These are phyloP conservation scores for Hypocreales sp. DNA, from an alignment of 2,329 filamentous ascomycete species.

Conservation along the genomic window DNA sequence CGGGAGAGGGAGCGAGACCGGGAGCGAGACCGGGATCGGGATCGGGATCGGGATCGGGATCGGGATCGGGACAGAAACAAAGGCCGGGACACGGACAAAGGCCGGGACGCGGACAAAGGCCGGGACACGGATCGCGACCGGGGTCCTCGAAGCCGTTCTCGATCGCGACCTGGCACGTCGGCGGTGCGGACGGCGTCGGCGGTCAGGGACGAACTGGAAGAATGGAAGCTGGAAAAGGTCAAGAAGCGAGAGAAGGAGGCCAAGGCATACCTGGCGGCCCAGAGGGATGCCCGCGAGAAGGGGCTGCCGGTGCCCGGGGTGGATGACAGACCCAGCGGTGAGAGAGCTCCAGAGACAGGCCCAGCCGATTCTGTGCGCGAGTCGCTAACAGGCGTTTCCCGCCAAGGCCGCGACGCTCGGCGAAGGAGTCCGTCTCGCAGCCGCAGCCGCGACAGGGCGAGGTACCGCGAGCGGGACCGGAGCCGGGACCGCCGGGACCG, in stretches of 20 bases:
- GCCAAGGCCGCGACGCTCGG: constrained; percentile 25
- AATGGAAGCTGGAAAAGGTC: constrained; percentile 45
- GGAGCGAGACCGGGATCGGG: constrained; percentile 7
- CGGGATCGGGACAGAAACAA: too few species aligned
- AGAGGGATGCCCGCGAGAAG: constrained; percentile 44
- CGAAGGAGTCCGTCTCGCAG: constrained; percentile 20
- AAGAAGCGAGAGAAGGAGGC: constrained; percentile 48
- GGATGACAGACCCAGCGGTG: constrained; percentile 25
- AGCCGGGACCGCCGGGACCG: neutral
- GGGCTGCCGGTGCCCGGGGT: constrained; percentile 41
- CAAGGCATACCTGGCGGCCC: constrained; percentile 46
- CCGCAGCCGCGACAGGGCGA: constrained; percentile 16
- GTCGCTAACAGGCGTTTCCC: too few species aligned
- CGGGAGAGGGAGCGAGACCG: constrained; percentile 9
- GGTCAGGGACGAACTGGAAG: constrained; percentile 33
- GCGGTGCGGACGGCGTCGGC: constrained; percentile 20
- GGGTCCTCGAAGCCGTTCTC: constrained; percentile 27
- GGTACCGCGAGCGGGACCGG: constrained; percentile 13
- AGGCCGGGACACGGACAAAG: too few species aligned
- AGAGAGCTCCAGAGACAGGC: too few species aligned
- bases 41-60: too few species aligned
- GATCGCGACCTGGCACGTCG: constrained; percentile 21
- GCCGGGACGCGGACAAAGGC: constrained; percentile 12
- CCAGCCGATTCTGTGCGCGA: too few species aligned
- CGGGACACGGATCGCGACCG: constrained; percentile 8